These are phyloP conservation scores for Metschnikowia colocasiae DNA, from an alignment of 805 yeast species.

Conservation along the genomic window DNA sequence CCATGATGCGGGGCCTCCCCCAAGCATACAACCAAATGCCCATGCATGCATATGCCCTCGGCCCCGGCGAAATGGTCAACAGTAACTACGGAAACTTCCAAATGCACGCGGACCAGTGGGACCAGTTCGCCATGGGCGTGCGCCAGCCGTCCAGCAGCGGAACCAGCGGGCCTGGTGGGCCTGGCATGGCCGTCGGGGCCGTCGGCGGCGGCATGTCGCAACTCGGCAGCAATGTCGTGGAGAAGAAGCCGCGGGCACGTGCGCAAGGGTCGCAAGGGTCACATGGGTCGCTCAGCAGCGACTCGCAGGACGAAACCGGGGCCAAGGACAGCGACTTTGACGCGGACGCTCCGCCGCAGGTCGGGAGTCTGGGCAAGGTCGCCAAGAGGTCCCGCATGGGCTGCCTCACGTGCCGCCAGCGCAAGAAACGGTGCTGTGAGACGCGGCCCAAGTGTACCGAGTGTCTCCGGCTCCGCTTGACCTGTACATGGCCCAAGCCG, in stretches of 20 bases:
- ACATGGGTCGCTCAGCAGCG: slow-evolving; percentile 6
- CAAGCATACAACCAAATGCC: slow-evolving; percentile 11
- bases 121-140: slow-evolving; percentile 11
- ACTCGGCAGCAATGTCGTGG: neutral
- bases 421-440: slow-evolving; percentile 80
- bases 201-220: neutral
- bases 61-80: slow-evolving; percentile 8
- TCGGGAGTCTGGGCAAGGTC: slow-evolving; percentile 9
- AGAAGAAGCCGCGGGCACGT: neutral
- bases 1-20: slow-evolving; percentile 4
- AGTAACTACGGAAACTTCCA: slow-evolving; percentile 10
- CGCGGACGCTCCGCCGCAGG: neutral
- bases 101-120: slow-evolving; percentile 17
- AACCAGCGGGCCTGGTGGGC: slow-evolving; percentile 1
- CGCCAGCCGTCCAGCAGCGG: slow-evolving; percentile 2
- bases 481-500: slow-evolving; percentile 72
- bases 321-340: slow-evolving; percentile 3
- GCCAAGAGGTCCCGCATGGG: slow-evolving; percentile 65
- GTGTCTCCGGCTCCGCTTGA: slow-evolving; percentile 59
- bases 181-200: neutral
- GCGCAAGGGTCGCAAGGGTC: slow-evolving; percentile 2
- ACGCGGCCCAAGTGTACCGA: slow-evolving; percentile 62
- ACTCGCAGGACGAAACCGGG: slow-evolving; percentile 7
- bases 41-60: slow-evolving; percentile 10
- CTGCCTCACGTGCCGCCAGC: slow-evolving; percentile 70